Base-by-base conservation (phyloP, 78 protist species). In the Cyanophora paradoxa region DNA sequence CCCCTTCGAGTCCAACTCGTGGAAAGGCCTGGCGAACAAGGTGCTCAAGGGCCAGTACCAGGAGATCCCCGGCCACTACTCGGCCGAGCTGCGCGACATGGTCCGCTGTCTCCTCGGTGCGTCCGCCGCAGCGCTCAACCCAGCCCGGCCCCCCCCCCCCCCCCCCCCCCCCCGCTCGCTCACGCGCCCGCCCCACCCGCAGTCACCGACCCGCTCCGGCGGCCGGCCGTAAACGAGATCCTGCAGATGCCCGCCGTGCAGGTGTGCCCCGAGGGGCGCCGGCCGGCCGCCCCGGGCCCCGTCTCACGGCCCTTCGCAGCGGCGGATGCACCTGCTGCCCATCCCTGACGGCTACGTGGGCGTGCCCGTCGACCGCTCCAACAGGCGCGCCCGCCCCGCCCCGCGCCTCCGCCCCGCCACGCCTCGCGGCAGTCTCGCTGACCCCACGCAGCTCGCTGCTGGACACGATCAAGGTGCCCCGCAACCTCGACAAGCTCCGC, bases 1-100 rank as follows among this genome's bases (percentile, higher is more conserved):
- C 14, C 84, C 91, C 14, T 86, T 84, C 50, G 76, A 37, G 11
- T 83, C 82, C 31, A 4, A 1, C 26, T 16, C 20, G 13, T 31
- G 36, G 24, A 24, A 48, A 46, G 64, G 48, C 1, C 84, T 89
- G 31, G 39, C 75, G 24, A 33, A 20, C 31, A 68, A 61, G 71
- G 72, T 89, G 14, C 11, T 71, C 6, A 1, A 16, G 0, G 67
- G 75, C 36, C 63, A 19, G 28, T 72, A 44, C 62, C 11, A 2
- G 10, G 41, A 64, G 1, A 2, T 76, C 46, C 30, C 61, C 48
- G 3, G 41, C 58, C 37, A 6, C 26, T 63, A 46, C 64, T 52
- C 69, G 24, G 8, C 0, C 34, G 85, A 72, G 16, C 65, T 80
- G 62, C 30, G 10, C 30, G 1, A 4, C 13, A 42, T 54, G 13